Conservation (phyloP, 148 eudicot species). For the Vaccinium vitisidaea region DNA sequence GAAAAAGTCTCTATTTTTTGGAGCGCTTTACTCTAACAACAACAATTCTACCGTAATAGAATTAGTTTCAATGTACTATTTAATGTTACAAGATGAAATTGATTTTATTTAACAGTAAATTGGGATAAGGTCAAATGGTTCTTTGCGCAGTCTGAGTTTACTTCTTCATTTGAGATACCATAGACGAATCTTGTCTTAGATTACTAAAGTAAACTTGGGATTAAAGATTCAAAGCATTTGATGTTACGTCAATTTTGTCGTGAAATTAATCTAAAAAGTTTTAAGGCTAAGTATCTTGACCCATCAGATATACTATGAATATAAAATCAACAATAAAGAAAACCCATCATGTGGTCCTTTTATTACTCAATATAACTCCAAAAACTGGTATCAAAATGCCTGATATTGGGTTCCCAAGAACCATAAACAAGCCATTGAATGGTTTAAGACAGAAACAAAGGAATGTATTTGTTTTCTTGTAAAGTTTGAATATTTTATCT, state of each 20-base stretch:
- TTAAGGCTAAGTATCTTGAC: background rate
- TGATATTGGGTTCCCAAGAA: background rate
- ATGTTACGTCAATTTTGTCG: background rate
- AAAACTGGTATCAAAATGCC: background rate
- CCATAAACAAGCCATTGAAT: background rate
- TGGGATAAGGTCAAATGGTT: too few species aligned
- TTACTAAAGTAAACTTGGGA: background rate
- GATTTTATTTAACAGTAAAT: too few species aligned
- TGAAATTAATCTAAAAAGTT: background rate
- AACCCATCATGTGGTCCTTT: background rate
- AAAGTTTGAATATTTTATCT: background rate
- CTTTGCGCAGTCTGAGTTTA: too few species aligned
- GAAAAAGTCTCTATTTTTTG: too few species aligned
- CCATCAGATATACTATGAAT: background rate
- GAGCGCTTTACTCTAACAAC: too few species aligned
- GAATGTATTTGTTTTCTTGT: background rate
- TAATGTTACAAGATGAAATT: too few species aligned
- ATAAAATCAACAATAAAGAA: background rate
- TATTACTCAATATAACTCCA: background rate
- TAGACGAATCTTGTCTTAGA: background rate
- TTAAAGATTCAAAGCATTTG: background rate
- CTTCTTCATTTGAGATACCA: too few species aligned
- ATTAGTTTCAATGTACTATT: too few species aligned
- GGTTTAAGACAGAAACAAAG: conserved; percentile 1
- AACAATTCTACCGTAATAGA: too few species aligned